A percentile compares a stretch with the other conserved stretches of the same genome.
phyloP scores from a whole-genome alignment of 106 monocot species.

The Amphibolis antarctica region DNA sequence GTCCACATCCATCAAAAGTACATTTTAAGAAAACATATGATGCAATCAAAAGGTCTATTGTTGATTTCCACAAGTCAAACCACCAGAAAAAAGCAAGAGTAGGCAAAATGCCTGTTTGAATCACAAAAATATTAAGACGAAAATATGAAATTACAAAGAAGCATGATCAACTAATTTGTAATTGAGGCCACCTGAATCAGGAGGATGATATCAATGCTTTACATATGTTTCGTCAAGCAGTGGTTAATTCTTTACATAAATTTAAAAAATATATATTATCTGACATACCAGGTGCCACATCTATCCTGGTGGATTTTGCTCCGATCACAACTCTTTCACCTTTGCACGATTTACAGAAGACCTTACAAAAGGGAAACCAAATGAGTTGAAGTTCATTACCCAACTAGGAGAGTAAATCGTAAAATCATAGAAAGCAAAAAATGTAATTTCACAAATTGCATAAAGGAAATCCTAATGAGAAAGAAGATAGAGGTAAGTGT shows the following conservation, averaged over 20 bases:
- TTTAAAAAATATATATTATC: background rate
- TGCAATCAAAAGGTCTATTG: background rate
- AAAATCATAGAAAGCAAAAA: background rate
- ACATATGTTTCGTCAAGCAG: too few species aligned
- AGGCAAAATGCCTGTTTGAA: too few species aligned
- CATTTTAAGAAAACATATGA: background rate
- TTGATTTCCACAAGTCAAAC: background rate
- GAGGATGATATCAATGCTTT: too few species aligned
- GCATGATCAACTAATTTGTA: too few species aligned
- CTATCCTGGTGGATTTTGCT: slow-evolving; percentile 68
- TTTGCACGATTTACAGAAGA: slow-evolving; percentile 73
- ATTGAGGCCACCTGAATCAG: too few species aligned
- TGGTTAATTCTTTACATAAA: background rate
- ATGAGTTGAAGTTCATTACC: too few species aligned
- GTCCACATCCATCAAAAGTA: background rate
- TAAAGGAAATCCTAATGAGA: too few species aligned
- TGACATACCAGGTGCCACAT: slow-evolving; percentile 74
- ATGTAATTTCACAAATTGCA: background rate
- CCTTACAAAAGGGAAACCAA: slow-evolving; percentile 19
- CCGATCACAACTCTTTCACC: slow-evolving; percentile 65
- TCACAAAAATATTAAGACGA: too few species aligned
- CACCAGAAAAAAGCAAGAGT: too few species aligned
- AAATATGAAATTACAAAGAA: too few species aligned
- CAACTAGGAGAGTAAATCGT: too few species aligned
- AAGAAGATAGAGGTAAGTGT: too few species aligned